Evolutionary conservation across 768 basidiomycete species (phyloP).

Genomic region (Suillus tomentosus): DNA sequence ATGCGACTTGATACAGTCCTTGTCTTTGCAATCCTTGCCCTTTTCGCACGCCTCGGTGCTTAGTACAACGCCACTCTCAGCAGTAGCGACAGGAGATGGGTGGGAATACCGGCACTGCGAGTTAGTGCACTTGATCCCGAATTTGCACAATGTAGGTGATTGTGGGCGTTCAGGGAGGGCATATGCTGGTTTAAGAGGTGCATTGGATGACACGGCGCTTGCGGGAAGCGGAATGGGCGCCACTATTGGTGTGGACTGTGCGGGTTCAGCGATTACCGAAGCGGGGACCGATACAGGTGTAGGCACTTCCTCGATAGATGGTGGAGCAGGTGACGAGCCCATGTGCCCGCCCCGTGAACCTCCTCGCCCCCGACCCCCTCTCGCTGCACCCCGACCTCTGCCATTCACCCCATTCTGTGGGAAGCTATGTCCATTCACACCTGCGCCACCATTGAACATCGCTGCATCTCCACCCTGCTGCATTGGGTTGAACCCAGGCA

Average conservation of each 20-base stretch:
- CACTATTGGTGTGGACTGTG: conserved; percentile 19
- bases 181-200: conserved; percentile 39
- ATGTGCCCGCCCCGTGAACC: conserved; percentile 50
- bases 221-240: conserved; percentile 31
- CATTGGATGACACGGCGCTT: conserved; percentile 16
- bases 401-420: conserved; percentile 30
- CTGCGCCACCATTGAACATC: conserved; percentile 42
- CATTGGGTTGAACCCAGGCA: conserved; percentile 60
- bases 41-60: conserved; percentile 93
- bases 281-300: conserved; percentile 10
- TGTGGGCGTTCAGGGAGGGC: conserved; percentile 76
- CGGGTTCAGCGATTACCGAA: conserved; percentile 21
- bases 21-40: conserved; percentile 87
- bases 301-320: conserved; percentile 12
- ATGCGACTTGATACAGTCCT: conserved; percentile 91
- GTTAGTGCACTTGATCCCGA: conserved; percentile 88
- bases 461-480: conserved; percentile 50
- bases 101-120: conserved; percentile 89
- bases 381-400: conserved; percentile 46
- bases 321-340: conserved; percentile 26
- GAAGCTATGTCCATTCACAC: conserved; percentile 25
- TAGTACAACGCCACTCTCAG: conserved; percentile 92
- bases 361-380: conserved; percentile 49
- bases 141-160: conserved; percentile 93
- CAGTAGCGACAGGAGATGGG: conserved; percentile 94